Base-by-base conservation (phyloP, 306 rosid species). In the Ammopiptanthus mongolicus region DNA sequence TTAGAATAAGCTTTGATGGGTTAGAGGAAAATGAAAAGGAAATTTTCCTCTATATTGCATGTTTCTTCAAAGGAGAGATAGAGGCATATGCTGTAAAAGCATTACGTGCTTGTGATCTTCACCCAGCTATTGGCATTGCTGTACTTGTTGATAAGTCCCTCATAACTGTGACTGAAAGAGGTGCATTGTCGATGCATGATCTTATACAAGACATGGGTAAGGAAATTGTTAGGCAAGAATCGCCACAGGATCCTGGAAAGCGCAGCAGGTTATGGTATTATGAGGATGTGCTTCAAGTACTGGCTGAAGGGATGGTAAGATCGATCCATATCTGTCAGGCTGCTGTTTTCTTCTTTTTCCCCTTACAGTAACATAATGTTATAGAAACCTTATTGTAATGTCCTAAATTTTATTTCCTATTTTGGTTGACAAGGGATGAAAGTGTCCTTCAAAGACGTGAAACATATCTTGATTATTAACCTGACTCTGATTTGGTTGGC, bases 181-280 rank as follows among this genome's bases (percentile, higher is more conserved):
- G 21, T 17, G 23, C 10, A 1, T 15, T 82, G 29, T 55, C 19
- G 3, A 78, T 82, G 79, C 82, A 82, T 72, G 82, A 78, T 23
- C 69, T 78, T 28, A 58, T 82, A 60, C 77, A 82, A 42, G 83
- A 78, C 37, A 82, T 82, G 83, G 86, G 80, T 23, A 78, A 52
- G 62, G 80, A 82, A 73, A 73, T 82, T 72, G 86, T 78, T 64
- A 56, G 83, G 22, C 79, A 73, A 47, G 83, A 82, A 50, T 73
- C 83, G 9, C 78, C 71, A 3, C 15, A 14, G 15, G 83, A 77
- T 52, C 83, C 83, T 11, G 69, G 80, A 6, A 67, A 60, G 50
- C 80, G 80, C 8, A 82, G 86, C 23, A 73, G 86, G 57, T 15
- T 82, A 41, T 82, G 86, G 86, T 67, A 25, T 29, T 53, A 73